phyloP scores from a whole-genome alignment of 2,329 filamentous ascomycete species.

The Scytalidium sp. region DNA sequence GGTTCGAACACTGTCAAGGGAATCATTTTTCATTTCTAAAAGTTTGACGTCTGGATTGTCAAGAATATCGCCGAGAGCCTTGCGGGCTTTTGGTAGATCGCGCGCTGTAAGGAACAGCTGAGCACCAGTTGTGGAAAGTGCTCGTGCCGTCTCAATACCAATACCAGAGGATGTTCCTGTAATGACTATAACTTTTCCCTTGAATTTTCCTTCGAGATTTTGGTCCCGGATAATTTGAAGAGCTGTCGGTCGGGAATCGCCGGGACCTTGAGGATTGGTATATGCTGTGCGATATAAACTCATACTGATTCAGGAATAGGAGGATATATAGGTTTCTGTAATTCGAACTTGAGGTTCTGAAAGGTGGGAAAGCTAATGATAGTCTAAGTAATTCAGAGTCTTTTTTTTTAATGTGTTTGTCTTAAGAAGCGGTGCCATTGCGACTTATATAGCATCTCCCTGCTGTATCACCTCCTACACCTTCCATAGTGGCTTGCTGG shows the following conservation, averaged over 20 bases:
- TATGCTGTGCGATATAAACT: conserved; percentile 8
- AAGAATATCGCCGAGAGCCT: conserved; percentile 37
- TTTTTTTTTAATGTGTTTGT: too few relatives aligned
- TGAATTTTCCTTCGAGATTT: conserved; percentile 24
- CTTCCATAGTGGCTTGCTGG: too few relatives aligned
- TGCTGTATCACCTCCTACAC: too few relatives aligned
- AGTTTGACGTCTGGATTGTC: conserved; percentile 23
- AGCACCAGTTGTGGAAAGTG: conserved; percentile 31
- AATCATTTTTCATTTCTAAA: conserved; percentile 30
- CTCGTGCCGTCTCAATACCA: conserved; percentile 34
- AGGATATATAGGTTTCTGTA: background rate
- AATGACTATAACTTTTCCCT: conserved; percentile 36
- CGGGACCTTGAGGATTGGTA: conserved; percentile 6
- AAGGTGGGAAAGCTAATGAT: background rate
- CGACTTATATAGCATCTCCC: too few relatives aligned
- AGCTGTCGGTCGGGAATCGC: conserved; percentile 16
- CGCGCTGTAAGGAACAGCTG: conserved; percentile 32
- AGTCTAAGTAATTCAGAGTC: too few relatives aligned
- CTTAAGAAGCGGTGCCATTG: too few relatives aligned
- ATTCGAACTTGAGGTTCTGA: background rate
- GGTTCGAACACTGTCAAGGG: conserved; percentile 27
- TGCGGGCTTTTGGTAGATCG: conserved; percentile 27
- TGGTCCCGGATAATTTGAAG: conserved; percentile 28
- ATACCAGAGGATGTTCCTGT: conserved; percentile 36
- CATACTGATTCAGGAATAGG: conserved; percentile 1